Conservation (phyloP, 352 stramenopile species). For the Phytophthora chlamydospora region DNA sequence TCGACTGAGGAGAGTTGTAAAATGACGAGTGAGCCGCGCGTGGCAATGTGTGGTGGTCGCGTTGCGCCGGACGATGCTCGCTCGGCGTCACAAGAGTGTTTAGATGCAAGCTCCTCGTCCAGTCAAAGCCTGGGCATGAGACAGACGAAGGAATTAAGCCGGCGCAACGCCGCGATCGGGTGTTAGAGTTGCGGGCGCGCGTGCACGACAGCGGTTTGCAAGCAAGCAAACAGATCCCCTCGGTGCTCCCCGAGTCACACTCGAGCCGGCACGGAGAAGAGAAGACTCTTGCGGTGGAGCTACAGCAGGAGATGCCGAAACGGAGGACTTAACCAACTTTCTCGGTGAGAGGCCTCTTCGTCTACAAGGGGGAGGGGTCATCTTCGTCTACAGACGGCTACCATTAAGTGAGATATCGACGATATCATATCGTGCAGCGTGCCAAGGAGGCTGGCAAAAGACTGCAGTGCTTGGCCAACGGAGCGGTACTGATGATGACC, state of each 20-base stretch:
- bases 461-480: too few species aligned
- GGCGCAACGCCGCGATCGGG: conserved; percentile 17
- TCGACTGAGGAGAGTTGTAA: conserved; percentile 8
- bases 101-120: conserved; percentile 24
- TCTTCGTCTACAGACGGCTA: conserved; percentile 7
- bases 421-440: too few species aligned
- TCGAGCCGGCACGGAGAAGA: background rate
- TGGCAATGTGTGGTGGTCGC: conserved; percentile 15
- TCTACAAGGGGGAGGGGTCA: conserved; percentile 1
- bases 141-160: conserved; percentile 26
- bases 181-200: conserved; percentile 17
- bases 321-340: too few species aligned
- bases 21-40: conserved; percentile 15
- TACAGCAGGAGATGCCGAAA: too few species aligned
- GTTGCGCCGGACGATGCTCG: conserved; percentile 3
- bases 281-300: too few species aligned
- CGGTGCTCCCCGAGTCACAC: conserved; percentile 3
- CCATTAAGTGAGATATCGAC: too few species aligned
- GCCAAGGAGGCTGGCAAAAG: too few species aligned
- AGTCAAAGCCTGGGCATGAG: conserved; percentile 27
- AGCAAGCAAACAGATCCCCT: conserved; percentile 9
- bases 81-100: conserved; percentile 12
- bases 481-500: too few species aligned
- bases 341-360: conserved; percentile 1
- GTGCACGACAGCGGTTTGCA: conserved; percentile 3